A percentile compares a stretch with the other conserved stretches of the same genome.
These are phyloP conservation scores for Tilletia indica DNA, from an alignment of 1,284 basidiomycete species.

Conservation along the genomic window DNA sequence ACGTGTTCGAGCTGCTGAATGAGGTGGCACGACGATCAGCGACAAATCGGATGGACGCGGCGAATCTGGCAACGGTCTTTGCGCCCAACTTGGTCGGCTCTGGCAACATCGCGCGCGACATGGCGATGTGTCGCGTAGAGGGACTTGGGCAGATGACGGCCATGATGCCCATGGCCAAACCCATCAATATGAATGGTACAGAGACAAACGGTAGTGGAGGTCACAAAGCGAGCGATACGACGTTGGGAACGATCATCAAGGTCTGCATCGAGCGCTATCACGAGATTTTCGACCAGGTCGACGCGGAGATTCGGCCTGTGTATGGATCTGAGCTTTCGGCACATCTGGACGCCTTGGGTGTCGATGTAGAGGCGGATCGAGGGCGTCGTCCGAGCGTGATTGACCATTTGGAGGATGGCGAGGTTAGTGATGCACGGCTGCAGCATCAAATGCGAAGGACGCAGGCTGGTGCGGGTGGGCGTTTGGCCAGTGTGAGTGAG, in stretches of 20 bases:
- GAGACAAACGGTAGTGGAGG: constrained; percentile 38
- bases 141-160: constrained; percentile 71
- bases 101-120: constrained; percentile 37
- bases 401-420: background rate
- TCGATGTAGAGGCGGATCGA: background rate
- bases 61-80: constrained; percentile 75
- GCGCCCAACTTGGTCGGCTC: constrained; percentile 67
- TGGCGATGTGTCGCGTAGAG: constrained; percentile 62
- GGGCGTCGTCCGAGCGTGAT: background rate
- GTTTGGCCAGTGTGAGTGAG: constrained; percentile 6
- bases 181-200: constrained; percentile 57
- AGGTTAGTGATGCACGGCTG: background rate
- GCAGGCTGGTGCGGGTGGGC: background rate
- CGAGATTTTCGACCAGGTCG: constrained; percentile 73
- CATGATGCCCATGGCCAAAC: constrained; percentile 23
- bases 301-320: constrained; percentile 59
- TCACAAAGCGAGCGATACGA: constrained; percentile 60
- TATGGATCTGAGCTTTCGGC: constrained; percentile 8
- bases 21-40: constrained; percentile 69
- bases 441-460: background rate
- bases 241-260: constrained; percentile 70
- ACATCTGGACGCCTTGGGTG: background rate
- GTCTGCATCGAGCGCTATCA: constrained; percentile 77
- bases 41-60: constrained; percentile 75
- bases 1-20: constrained; percentile 71